These are phyloP conservation scores for Tolypocladium ophioglossoides DNA, from an alignment of 2,329 filamentous ascomycete genomes.

Conservation along the genomic window DNA sequence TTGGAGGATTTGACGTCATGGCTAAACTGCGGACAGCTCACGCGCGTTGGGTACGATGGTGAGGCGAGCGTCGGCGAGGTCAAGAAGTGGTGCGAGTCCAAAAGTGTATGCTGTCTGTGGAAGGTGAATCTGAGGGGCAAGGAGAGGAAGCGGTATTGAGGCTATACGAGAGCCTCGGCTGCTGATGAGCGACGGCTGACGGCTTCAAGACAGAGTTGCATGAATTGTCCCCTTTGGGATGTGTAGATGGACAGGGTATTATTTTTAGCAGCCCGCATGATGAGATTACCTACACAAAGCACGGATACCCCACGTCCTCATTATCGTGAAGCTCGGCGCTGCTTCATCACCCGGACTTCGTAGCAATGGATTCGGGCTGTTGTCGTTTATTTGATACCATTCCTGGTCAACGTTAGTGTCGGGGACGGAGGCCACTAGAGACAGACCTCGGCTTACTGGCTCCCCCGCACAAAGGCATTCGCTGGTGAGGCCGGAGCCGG, in stretches of 20 bases:
- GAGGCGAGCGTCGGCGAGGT: constrained; percentile 56
- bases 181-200: not conserved
- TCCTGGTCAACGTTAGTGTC: not conserved
- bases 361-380: not conserved
- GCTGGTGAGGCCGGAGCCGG: not conserved
- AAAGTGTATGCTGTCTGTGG: constrained; percentile 77
- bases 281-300: not conserved
- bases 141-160: constrained; percentile 37
- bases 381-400: not conserved
- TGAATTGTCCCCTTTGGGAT: not conserved
- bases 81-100: constrained; percentile 82
- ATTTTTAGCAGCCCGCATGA: not conserved
- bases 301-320: not conserved
- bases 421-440: not conserved
- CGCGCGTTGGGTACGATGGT: constrained; percentile 50
- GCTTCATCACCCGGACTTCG: not conserved
- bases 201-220: not conserved
- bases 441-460: constrained; percentile 5
- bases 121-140: constrained; percentile 42
- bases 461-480: not conserved
- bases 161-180: not conserved
- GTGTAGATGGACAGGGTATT: not conserved
- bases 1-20: constrained; percentile 77
- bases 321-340: not conserved
- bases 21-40: constrained; percentile 65